These are phyloP conservation scores for Fistulinella prunicolor DNA, from an alignment of 768 basidiomycete genomes.

Conservation along the genomic window DNA sequence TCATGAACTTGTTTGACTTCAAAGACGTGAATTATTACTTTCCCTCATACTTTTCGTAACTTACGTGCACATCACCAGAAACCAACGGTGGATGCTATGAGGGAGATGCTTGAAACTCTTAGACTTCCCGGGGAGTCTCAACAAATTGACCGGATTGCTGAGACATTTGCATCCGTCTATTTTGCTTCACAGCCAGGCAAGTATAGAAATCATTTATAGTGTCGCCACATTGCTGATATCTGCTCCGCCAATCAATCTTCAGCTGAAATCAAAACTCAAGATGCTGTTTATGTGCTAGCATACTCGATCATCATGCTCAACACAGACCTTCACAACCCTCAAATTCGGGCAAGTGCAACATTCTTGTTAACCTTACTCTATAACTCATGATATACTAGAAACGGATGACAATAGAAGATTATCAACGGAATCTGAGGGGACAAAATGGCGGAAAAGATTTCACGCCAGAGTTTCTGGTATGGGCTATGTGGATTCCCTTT, in stretches of 20 bases:
- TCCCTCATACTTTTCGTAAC: neutral
- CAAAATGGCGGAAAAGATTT: slow-evolving; percentile 88
- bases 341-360: slow-evolving; percentile 64
- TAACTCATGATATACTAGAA: slow-evolving; percentile 50
- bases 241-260: neutral
- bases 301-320: slow-evolving; percentile 98
- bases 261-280: slow-evolving; percentile 89
- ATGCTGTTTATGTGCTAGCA: slow-evolving; percentile 90
- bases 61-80: slow-evolving; percentile 51
- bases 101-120: slow-evolving; percentile 91
- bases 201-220: neutral
- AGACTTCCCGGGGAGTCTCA: slow-evolving; percentile 93
- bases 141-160: slow-evolving; percentile 91
- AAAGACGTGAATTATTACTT: slow-evolving; percentile 57
- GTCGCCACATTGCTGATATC: neutral
- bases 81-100: slow-evolving; percentile 93
- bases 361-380: neutral
- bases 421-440: slow-evolving; percentile 86
- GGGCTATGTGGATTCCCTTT: slow-evolving; percentile 16
- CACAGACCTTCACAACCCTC: slow-evolving; percentile 94
- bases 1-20: slow-evolving; percentile 88
- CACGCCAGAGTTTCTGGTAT: slow-evolving; percentile 78
- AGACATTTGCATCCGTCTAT: slow-evolving; percentile 90
- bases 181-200: slow-evolving; percentile 81
- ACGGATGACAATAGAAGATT: slow-evolving; percentile 96